These are phyloP conservation scores for Didymella glomerata DNA, from an alignment of 2,329 filamentous ascomycete species.

Conservation along the genomic window DNA sequence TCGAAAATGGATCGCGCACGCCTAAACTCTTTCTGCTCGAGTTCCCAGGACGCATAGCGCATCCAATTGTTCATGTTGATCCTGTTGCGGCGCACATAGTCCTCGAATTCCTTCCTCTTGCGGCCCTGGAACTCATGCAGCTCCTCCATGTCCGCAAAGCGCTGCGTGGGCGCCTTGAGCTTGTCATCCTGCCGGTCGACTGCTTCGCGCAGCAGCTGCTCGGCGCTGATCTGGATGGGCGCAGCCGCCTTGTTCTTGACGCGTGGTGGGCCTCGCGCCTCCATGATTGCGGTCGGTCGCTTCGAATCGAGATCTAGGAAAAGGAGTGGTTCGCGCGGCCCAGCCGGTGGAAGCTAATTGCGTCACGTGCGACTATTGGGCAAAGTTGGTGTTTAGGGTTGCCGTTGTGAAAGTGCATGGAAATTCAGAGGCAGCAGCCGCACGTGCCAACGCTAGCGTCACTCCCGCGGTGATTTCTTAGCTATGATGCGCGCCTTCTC, in stretches of 20 bases:
- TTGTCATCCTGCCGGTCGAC: conserved; percentile 93
- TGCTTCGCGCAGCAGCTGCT: conserved; percentile 95
- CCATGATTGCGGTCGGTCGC: conserved; percentile 67
- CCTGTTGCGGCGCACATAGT: conserved; percentile 94
- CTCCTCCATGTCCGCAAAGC: conserved; percentile 96
- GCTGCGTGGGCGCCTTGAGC: conserved; percentile 88
- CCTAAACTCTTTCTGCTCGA: conserved; percentile 96
- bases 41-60: conserved; percentile 95
- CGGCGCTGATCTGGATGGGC: conserved; percentile 84
- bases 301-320: neutral
- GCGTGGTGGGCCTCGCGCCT: conserved; percentile 88
- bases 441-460: conserved; percentile 21
- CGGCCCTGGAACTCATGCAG: conserved; percentile 96
- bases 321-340: conserved; percentile 2
- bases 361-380: conserved; percentile 1
- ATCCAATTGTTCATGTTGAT: conserved; percentile 99
- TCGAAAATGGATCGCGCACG: conserved; percentile 94
- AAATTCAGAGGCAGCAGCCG: conserved; percentile 19
- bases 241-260: conserved; percentile 99
- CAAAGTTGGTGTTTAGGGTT: neutral
- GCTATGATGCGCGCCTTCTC: conserved; percentile 21
- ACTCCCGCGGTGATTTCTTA: conserved; percentile 24
- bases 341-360: conserved; percentile 11
- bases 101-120: conserved; percentile 95
- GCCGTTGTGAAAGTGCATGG: conserved; percentile 2